These are phyloP conservation scores for Auricularia auricula-judae DNA, from an alignment of 768 basidiomycete genomes.

Conservation along the genomic window DNA sequence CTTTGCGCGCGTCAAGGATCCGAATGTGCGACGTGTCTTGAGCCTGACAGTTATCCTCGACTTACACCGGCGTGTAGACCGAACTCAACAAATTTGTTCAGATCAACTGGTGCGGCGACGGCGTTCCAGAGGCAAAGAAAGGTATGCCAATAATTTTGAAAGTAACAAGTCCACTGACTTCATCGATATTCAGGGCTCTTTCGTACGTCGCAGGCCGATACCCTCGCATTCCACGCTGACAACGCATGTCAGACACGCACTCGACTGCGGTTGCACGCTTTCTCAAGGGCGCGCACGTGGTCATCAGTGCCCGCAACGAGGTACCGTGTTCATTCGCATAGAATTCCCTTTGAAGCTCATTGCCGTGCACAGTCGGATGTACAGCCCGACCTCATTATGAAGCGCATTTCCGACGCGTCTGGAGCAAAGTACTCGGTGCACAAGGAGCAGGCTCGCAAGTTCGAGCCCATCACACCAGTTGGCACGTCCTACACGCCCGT, in stretches of 20 bases:
- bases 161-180: too few relatives aligned
- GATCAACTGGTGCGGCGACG: slow-evolving; percentile 96
- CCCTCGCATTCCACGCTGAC: not conserved
- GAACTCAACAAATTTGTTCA: slow-evolving; percentile 86
- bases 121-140: slow-evolving; percentile 86
- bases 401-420: slow-evolving; percentile 76
- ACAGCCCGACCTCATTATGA: slow-evolving; percentile 66
- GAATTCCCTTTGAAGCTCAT: not conserved
- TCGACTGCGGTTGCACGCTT: slow-evolving; percentile 69
- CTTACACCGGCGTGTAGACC: slow-evolving; percentile 34
- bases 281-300: slow-evolving; percentile 76
- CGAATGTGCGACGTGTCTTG: slow-evolving; percentile 44
- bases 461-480: slow-evolving; percentile 73
- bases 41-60: not conserved
- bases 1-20: slow-evolving; percentile 75
- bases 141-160: slow-evolving; percentile 57
- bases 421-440: slow-evolving; percentile 86
- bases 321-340: slow-evolving; percentile 27
- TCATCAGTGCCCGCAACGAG: slow-evolving; percentile 79
- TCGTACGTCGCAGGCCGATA: not conserved
- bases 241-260: slow-evolving; percentile 46
- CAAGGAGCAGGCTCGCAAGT: slow-evolving; percentile 59
- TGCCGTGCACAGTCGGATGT: slow-evolving; percentile 58
- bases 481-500: slow-evolving; percentile 68
- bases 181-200: not conserved